Percentiles rank a stretch among this genome's conserved stretches.
These are phyloP conservation scores for Plasmodium gaboni DNA, from an alignment of 169 alveolate genomes.

Conservation along the genomic window DNA sequence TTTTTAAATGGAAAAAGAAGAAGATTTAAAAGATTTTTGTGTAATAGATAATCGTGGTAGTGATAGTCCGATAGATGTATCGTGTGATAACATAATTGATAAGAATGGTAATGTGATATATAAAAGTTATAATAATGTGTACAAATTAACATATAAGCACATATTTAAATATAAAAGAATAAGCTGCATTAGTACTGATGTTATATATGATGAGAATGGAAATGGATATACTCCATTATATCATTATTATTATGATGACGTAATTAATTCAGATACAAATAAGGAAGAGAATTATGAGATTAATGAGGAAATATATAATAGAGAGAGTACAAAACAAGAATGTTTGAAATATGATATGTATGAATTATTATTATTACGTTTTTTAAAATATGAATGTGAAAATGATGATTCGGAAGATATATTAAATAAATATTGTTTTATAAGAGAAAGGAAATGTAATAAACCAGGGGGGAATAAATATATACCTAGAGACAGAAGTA, in stretches of 20 bases:
- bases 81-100: conserved; percentile 57
- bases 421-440: conserved; percentile 33
- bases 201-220: conserved; percentile 23
- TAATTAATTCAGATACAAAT: not conserved
- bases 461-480: conserved; percentile 8
- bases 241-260: conserved; percentile 42
- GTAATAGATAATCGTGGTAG: conserved; percentile 23
- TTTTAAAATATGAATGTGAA: conserved; percentile 20
- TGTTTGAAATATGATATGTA: conserved; percentile 38
- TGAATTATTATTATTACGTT: conserved; percentile 54
- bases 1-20: conserved; percentile 39
- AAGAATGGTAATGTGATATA: conserved; percentile 60
- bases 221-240: conserved; percentile 58
- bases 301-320: conserved; percentile 31
- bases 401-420: conserved; percentile 10
- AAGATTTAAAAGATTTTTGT: conserved; percentile 18
- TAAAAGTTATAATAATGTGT: conserved; percentile 37
- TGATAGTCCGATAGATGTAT: conserved; percentile 13
- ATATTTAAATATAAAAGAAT: conserved; percentile 58
- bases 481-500: conserved; percentile 31
- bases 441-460: conserved; percentile 44
- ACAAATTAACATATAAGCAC: conserved; percentile 55
- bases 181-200: conserved; percentile 50
- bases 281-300: not conserved
- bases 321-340: conserved; percentile 22